These are phyloP conservation scores for Coniella vitis DNA, from an alignment of 2,329 filamentous ascomycete species.

Conservation along the genomic window DNA sequence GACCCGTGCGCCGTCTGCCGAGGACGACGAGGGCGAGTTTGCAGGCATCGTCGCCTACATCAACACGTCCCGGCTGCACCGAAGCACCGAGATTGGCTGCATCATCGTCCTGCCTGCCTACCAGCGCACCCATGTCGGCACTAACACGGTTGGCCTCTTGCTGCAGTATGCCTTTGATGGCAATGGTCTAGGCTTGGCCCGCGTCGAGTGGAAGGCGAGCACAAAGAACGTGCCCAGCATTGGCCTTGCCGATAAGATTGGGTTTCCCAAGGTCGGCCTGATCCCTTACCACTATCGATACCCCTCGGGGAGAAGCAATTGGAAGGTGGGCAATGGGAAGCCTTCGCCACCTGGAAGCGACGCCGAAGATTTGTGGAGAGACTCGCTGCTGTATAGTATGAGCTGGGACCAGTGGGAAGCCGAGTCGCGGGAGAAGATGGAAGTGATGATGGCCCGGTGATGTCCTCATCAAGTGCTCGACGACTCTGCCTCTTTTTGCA, in stretches of 20 bases:
- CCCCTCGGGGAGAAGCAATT: conserved; percentile 14
- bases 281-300: conserved; percentile 26
- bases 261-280: conserved; percentile 26
- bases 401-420: conserved; percentile 26
- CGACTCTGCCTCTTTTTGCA: no score
- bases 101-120: conserved; percentile 28
- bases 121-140: conserved; percentile 29
- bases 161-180: conserved; percentile 23
- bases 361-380: conserved; percentile 22
- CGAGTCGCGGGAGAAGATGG: conserved; percentile 17
- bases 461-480: no score
- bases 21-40: conserved; percentile 23
- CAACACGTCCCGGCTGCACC: conserved; percentile 17
- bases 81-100: conserved; percentile 27
- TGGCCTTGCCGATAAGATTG: conserved; percentile 26
- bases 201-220: conserved; percentile 28
- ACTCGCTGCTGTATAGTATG: conserved; percentile 21
- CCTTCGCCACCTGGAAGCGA: conserved; percentile 18
- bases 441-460: conserved; percentile 15
- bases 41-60: conserved; percentile 25
- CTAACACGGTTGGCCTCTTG: conserved; percentile 28
- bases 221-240: conserved; percentile 22
- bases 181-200: conserved; percentile 21
- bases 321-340: conserved; percentile 23
- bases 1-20: conserved; percentile 19